Evolutionary conservation across 345 rosid genomes (phyloP).

Genomic region (Trapa incisa): DNA sequence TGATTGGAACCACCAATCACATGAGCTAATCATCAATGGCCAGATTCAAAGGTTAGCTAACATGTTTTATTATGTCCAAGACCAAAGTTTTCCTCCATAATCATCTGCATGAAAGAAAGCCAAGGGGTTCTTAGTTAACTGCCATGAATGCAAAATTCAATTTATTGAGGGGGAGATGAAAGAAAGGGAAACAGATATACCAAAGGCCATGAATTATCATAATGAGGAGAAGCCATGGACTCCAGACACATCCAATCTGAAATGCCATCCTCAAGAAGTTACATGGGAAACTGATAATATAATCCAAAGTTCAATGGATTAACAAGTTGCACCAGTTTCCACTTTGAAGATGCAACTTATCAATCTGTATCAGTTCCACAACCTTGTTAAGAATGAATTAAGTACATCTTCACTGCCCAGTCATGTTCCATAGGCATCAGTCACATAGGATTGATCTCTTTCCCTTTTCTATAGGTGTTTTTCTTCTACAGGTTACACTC

Average conservation of each 20-base stretch:
- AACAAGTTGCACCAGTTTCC: too few relatives aligned
- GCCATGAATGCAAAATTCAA: background rate
- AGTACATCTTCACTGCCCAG: background rate
- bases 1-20: background rate
- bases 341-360: too few relatives aligned
- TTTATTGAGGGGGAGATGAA: background rate
- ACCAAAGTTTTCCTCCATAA: background rate
- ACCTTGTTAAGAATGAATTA: background rate
- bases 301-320: too few relatives aligned
- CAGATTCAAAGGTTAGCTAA: background rate
- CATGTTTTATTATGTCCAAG: conserved; percentile 1
- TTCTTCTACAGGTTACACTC: background rate
- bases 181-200: too few relatives aligned
- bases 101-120: background rate
- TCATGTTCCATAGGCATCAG: background rate
- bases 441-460: background rate
- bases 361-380: too few relatives aligned
- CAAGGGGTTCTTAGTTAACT: background rate
- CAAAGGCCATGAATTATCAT: background rate
- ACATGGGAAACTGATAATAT: too few relatives aligned
- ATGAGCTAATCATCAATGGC: background rate
- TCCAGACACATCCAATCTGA: too few relatives aligned
- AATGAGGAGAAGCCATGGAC: too few relatives aligned
- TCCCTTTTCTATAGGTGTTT: background rate
- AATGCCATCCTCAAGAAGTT: too few relatives aligned